Evolutionary conservation across 1,139 yeast genomes (phyloP), one percentile per base, ranked within the genome.

Genomic region (Yarrowia galli): DNA sequence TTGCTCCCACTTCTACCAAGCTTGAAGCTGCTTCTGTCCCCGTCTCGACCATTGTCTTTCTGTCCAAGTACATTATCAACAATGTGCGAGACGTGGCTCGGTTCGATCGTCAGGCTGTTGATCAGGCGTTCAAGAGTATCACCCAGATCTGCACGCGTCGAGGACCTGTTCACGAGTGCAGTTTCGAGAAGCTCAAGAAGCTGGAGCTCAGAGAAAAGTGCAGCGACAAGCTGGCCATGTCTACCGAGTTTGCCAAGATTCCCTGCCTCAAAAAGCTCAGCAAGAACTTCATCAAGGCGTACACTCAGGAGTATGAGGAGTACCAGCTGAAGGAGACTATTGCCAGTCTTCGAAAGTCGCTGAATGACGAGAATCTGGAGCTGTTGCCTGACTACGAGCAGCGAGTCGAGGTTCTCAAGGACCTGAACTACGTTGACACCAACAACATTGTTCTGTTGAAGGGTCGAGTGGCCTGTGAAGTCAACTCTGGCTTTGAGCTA

Each of bases 381-480:
- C 81, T 96, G 67, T 81, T 95, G 60, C 99, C 99, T 0, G 98
- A 95, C 76, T 95, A 95, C 75, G 96, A 92, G 73, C 97, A 92
- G 77, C 85, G 99, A 73, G 80, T 95, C 61, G 84, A 83, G 60
- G 97, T 95, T 5, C 82, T 95, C 69, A 85, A 87, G 73, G 85
- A 85, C 28, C 81, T 92, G 36, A 91, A 87, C 18, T 96, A 90
- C 75, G 88, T 96, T 67, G 97, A 95, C 74, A 82, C 80, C 4
- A 83, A 87, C 66, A 86, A 88, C 70, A 91, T 89, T 72, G 98
- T 95, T 22, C 85, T 87, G 46, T 82, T 93, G 72, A 92, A 92
- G 79, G 98, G 96, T 18, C 82, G 96, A 71, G 96, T 90, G 56
- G 93, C 93, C 0, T 89, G 93, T 76, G 98, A 93, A 74, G 84